Percentiles rank a stretch among this genome's conserved stretches.
Evolutionary conservation across 2,329 filamentous ascomycete species (phyloP).

Genomic region (Cyclaneusma minus): DNA sequence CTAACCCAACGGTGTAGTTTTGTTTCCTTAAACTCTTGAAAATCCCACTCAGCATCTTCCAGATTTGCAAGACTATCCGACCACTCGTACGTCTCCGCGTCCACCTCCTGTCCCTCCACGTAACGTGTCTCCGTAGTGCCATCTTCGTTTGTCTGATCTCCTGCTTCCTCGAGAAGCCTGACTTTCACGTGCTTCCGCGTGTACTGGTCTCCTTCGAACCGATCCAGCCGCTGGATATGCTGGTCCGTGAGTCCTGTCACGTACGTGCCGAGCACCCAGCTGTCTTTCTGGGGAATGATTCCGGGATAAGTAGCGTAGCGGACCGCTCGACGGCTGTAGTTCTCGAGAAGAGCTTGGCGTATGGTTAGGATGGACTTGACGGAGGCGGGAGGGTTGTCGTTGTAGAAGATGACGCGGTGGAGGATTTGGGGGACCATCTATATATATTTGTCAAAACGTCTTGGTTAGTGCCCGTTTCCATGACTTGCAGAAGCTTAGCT

Average conservation of each 20-base stretch:
- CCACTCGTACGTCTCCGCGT: conserved; percentile 52
- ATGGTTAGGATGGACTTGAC: conserved; percentile 35
- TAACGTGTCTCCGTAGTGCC: conserved; percentile 6
- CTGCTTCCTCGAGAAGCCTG: conserved; percentile 25
- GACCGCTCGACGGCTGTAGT: conserved; percentile 59
- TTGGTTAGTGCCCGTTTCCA: background rate
- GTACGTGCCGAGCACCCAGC: conserved; percentile 57
- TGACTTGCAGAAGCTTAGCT: background rate
- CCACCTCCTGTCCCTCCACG: conserved; percentile 29
- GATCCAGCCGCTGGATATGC: conserved; percentile 61
- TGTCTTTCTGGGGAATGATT: conserved; percentile 40
- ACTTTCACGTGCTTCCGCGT: conserved; percentile 37
- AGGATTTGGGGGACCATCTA: conserved; percentile 78
- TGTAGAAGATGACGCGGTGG: conserved; percentile 57
- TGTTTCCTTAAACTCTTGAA: conserved; percentile 63
- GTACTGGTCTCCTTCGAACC: conserved; percentile 72
- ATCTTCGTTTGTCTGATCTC: conserved; percentile 6
- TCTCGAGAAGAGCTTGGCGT: conserved; percentile 59
- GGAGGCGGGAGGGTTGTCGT: conserved; percentile 31
- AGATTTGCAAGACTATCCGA: conserved; percentile 29
- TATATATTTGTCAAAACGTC: background rate
- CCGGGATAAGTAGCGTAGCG: conserved; percentile 63
- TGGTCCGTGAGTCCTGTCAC: conserved; percentile 65
- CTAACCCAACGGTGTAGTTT: conserved; percentile 41
- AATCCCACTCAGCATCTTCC: conserved; percentile 74